phyloP scores from a whole-genome alignment of 1,284 basidiomycete genomes.

The Rhizoctonia solani region DNA sequence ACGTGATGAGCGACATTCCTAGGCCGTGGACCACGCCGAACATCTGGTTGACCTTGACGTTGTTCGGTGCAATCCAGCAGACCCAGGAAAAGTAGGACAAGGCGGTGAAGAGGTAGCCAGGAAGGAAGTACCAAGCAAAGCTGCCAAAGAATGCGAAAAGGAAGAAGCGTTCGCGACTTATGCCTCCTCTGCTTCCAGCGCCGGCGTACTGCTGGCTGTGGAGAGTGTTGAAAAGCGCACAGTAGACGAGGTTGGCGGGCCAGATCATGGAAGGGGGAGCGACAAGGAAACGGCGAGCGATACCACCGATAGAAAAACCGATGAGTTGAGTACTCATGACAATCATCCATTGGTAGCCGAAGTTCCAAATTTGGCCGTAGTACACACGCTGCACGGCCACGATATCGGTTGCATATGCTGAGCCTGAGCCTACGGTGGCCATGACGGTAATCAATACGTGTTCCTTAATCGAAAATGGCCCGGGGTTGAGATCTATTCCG shows the following conservation, averaged over 20 bases:
- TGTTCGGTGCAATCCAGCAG: slow-evolving; percentile 74
- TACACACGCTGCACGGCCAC: slow-evolving; percentile 65
- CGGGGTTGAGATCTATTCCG: slow-evolving; percentile 63
- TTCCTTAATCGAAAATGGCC: slow-evolving; percentile 79
- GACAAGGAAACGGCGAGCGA: slow-evolving; percentile 67
- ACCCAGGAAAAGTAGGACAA: slow-evolving; percentile 74
- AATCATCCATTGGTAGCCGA: slow-evolving; percentile 53
- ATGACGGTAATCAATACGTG: slow-evolving; percentile 52
- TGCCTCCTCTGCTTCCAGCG: slow-evolving; percentile 63
- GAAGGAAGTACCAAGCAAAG: slow-evolving; percentile 69
- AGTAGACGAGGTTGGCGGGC: slow-evolving; percentile 66
- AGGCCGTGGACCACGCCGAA: slow-evolving; percentile 67
- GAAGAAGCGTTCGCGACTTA: slow-evolving; percentile 80
- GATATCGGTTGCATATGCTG: slow-evolving; percentile 54
- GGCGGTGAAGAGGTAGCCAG: slow-evolving; percentile 73
- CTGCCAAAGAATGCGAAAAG: slow-evolving; percentile 61
- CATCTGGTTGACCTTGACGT: slow-evolving; percentile 63
- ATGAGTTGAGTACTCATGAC: slow-evolving; percentile 71
- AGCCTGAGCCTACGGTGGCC: slow-evolving; percentile 43
- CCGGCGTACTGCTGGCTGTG: slow-evolving; percentile 67
- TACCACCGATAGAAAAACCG: slow-evolving; percentile 68
- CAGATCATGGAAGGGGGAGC: slow-evolving; percentile 81
- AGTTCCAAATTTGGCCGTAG: slow-evolving; percentile 52
- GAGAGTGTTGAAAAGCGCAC: slow-evolving; percentile 68
- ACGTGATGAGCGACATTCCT: slow-evolving; percentile 53